Base-by-base conservation (phyloP, 2,329 filamentous ascomycete genomes). In the Trichoderma simmonsii region DNA sequence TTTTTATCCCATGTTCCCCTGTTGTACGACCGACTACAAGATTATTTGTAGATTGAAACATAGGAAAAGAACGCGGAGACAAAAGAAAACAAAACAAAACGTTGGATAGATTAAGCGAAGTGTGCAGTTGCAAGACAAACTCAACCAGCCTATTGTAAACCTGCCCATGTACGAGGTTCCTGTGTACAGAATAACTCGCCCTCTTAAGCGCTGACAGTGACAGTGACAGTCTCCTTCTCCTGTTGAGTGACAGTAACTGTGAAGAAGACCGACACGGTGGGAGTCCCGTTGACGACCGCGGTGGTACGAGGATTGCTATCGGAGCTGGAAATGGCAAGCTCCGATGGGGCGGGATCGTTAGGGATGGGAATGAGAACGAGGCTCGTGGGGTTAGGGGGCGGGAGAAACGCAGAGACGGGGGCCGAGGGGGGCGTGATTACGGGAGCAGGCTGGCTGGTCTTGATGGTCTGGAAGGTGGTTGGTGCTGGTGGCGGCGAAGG, bases 181-280 rank as follows among this genome's bases (percentile, higher is more conserved):
- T 2, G 36, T 39, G 7, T 39, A 8, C 15, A 8, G 36, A 39
- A 39, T 0, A n/a, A 12, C 48, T 28, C 15, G 2, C 21, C 36
- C n/a, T 21, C 39, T 63, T 30, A 70, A 39, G 48, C 39, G n/a
- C 24, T 26, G 4, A 70, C 73, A 12, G 81, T 77, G 21, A 81
- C 73, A 5, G 80, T 82, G 9, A 79, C 77, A 7, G 79, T 81
- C 75, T 78, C 73, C 59, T 71, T 76, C 51, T 77, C 76, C 65
- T 76, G 78, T 3, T 80, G 75, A 24, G 81, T 82, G 30, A 80
- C 77, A 5, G 82, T 83, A 3, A 83, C 79, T 5, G 82, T 82
- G 32, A 82, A 75, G 72, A 76, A 80, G 12, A 82, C 74, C 1
- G 80, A 81, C 39, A 82, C 79, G 11, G 81, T 82, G 3, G 79